Base-by-base conservation (phyloP, 2,329 filamentous ascomycete species). In the Microdochium bolleyi region DNA sequence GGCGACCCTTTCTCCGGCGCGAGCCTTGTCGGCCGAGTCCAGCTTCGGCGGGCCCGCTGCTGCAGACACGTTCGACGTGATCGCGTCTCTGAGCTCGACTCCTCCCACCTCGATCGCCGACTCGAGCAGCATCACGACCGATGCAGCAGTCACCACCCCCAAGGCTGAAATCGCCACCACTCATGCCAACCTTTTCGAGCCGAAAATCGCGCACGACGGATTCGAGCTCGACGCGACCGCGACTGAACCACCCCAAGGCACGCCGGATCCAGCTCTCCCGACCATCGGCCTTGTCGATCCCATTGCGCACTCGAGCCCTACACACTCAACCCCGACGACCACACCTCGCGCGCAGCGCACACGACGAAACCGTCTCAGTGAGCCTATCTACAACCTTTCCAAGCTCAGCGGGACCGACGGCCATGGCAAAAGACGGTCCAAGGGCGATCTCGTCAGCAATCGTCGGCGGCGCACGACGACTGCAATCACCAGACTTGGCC, bases 41-140 rank as follows among this genome's bases (percentile, higher is more conserved):
- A 57, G 41, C 19, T 64, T 63, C 53, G 56, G 60, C 48, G 59
- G 55, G 38, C 41, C 41, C 41, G 58, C 57, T 22, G 61, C 66
- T 52, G 65, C 66, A 52, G 73, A 76, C 54, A 67, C 67, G 48
- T 75, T 74, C 50, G 76, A 72, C 62, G 68, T 79, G 60, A 70
- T 77, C 73, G 77, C 78, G 72, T 81, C 79, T 50, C 71, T 75
- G 24, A 77, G 73, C 60, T 85, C 81, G 21, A 87, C 85, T 53
- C 84, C 85, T 49, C 82, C 83, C 24, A 88, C 84, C 49, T 87
- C 82, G 59, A 72, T 84, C 58, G 80, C 78, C 62, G 84, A 87
- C 65, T 76, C 73, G 60, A 75, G 73, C 55, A 86, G 83, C 68
- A 71, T 83, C 53, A 73, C 74, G 52, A 79, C 78, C 41, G 67